These are phyloP conservation scores for Sistotremastrum niveocremeum DNA, from an alignment of 768 basidiomycete species.

Conservation along the genomic window DNA sequence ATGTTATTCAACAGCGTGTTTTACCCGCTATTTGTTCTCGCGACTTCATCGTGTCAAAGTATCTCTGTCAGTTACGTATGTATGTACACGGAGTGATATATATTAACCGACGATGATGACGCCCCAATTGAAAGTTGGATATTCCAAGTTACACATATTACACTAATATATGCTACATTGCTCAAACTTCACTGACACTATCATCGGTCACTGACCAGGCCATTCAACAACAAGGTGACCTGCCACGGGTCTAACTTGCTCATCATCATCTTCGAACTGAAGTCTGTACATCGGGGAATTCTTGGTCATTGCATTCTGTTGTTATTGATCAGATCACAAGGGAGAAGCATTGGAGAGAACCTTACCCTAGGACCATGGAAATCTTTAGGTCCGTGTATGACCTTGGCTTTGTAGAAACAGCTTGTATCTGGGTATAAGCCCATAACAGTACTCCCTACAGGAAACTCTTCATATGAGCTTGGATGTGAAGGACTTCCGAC, in stretches of 20 bases:
- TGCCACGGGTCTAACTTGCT: slow-evolving; percentile 64
- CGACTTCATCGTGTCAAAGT: too few relatives aligned
- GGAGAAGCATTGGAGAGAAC: slow-evolving; percentile 5
- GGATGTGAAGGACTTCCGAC: slow-evolving; percentile 48
- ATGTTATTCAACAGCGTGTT: too few relatives aligned
- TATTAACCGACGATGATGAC: too few relatives aligned
- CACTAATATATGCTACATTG: background rate
- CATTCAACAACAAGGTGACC: slow-evolving; percentile 76
- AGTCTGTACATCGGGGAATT: slow-evolving; percentile 54
- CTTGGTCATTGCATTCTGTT: slow-evolving; percentile 22
- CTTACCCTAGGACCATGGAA: slow-evolving; percentile 26
- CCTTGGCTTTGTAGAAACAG: slow-evolving; percentile 81
- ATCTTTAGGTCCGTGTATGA: slow-evolving; percentile 51
- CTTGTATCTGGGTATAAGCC: slow-evolving; percentile 87
- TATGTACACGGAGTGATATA: too few relatives aligned
- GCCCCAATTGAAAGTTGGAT: too few relatives aligned
- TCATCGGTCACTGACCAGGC: slow-evolving; percentile 27
- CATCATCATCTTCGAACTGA: slow-evolving; percentile 82
- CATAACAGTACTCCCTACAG: slow-evolving; percentile 60
- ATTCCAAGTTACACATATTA: background rate
- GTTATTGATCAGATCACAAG: slow-evolving; percentile 14
- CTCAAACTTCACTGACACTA: background rate
- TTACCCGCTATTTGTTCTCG: too few relatives aligned
- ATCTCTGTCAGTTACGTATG: too few relatives aligned
- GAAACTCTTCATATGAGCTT: slow-evolving; percentile 58